Evolutionary conservation across 805 yeast species (phyloP), one percentile per base, ranked within the genome.

Genomic region (Starmerella powellii): DNA sequence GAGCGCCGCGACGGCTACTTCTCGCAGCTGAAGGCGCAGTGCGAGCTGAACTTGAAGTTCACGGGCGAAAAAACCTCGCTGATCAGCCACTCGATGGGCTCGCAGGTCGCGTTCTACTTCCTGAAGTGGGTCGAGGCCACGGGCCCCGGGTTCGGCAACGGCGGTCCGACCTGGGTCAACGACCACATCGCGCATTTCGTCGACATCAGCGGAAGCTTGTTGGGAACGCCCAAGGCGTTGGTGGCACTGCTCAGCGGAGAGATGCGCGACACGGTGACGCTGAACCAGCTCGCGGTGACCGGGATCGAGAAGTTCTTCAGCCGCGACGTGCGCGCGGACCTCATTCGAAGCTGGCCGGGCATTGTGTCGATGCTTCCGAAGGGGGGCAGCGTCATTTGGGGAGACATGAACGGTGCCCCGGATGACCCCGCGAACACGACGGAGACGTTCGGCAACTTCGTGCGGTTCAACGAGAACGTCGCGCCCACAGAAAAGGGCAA

Each of bases 61-160:
- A 71, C 71, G 6, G 78, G 86, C 41, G 67, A 72, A 41, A 88
- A 86, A 55, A 65, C 82, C 1, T 77, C 80, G n/a, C 55, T 91
- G 13, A 71, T 78, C 16, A 93, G 95, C 18, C 98, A 91, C 60
- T 88, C 97, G 0, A 91, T 91, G 98, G 98, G 98, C 2, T 71
- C 94, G 0, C 97, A 91, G 62, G 73, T 91, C 29, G 73, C 80
- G 2, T 84, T 74, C 57, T 91, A 83, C 60, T 91, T 91, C 57
- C 61, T 91, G 65, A 86, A 91, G 62, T 91, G 98, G 98, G 97
- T 73, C 6, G 98, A 91, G 60, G 95, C 96, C 1, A 66, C 69
- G 38, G 96, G 95, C 4, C 62, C 63, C 43, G 84, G 73, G 54
- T 45, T 26, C 32, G 98, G 98, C 27, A 84, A 87, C 58, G 97